A percentile compares a stretch with the other conserved stretches of the same genome.
These are phyloP conservation scores for Leucogyrophana mollusca DNA, from an alignment of 768 basidiomycete genomes.

Conservation along the genomic window DNA sequence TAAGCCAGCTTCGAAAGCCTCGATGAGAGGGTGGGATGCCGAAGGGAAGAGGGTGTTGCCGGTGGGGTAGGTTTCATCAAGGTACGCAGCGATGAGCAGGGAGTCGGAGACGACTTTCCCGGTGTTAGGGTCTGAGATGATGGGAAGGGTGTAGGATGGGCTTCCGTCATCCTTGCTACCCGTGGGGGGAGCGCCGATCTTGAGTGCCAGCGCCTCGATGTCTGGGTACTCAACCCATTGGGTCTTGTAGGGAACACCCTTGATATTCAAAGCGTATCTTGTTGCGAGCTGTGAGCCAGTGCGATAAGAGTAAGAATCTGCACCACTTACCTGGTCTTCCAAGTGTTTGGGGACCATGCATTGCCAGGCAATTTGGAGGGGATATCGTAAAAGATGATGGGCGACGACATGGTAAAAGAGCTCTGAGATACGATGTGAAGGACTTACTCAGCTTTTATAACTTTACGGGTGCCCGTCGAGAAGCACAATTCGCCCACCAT, in stretches of 20 bases:
- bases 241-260: slow-evolving; percentile 39
- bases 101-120: slow-evolving; percentile 37
- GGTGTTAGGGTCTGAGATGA: slow-evolving; percentile 39
- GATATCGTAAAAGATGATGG: slow-evolving; percentile 46
- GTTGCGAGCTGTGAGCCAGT: slow-evolving; percentile 1
- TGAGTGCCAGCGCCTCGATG: slow-evolving; percentile 32
- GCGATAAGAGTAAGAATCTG: neutral
- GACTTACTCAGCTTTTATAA: slow-evolving; percentile 10
- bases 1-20: slow-evolving; percentile 32
- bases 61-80: slow-evolving; percentile 40
- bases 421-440: neutral
- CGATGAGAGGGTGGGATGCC: slow-evolving; percentile 38
- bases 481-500: neutral
- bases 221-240: slow-evolving; percentile 45
- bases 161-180: slow-evolving; percentile 26
- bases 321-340: slow-evolving; percentile 41
- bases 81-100: slow-evolving; percentile 43
- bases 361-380: slow-evolving; percentile 27
- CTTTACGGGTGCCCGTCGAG: slow-evolving; percentile 2
- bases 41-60: slow-evolving; percentile 39
- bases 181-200: slow-evolving; percentile 32
- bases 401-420: slow-evolving; percentile 19
- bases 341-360: slow-evolving; percentile 46
- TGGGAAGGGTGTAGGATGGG: slow-evolving; percentile 39
- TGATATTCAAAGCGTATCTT: slow-evolving; percentile 40